These are phyloP conservation scores for Niebla homalea DNA, from an alignment of 495 filamentous ascomycete species.

Conservation along the genomic window DNA sequence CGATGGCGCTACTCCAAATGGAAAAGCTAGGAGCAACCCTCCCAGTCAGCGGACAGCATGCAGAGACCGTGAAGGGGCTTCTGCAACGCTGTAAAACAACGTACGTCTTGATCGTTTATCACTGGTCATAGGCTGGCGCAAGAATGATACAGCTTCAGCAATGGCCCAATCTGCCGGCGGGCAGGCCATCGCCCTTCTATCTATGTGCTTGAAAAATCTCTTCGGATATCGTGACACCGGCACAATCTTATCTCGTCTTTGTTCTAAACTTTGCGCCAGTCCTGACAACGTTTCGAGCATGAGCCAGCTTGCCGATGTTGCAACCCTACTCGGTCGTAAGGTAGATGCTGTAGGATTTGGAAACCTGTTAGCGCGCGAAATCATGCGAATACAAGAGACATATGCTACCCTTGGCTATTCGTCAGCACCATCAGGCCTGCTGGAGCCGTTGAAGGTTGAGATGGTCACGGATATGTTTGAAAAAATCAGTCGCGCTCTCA, in stretches of 20 bases:
- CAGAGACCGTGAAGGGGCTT: not conserved
- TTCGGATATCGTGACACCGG: not conserved
- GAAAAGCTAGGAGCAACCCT: conserved; percentile 3
- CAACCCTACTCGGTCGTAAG: not conserved
- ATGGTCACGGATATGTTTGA: not conserved
- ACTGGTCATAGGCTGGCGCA: not conserved
- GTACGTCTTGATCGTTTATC: not conserved
- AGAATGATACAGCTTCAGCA: not conserved
- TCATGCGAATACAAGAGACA: not conserved
- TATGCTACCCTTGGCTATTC: not conserved
- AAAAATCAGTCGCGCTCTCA: not conserved
- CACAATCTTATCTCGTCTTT: not conserved
- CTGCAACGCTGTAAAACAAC: conserved; percentile 1
- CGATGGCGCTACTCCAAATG: conserved; percentile 4
- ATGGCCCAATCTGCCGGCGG: conserved; percentile 4
- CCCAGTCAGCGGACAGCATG: not conserved
- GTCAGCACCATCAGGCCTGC: not conserved
- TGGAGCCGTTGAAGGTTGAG: not conserved
- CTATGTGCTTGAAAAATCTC: not conserved
- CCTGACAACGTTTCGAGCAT: not conserved
- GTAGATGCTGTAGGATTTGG: not conserved
- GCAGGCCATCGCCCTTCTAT: conserved; percentile 1
- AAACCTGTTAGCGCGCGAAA: not conserved
- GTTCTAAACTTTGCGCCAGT: not conserved
- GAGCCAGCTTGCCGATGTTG: not conserved